Evolutionary conservation across 2,329 filamentous ascomycete species (phyloP), one percentile per base, ranked within the genome.

Genomic region (Ophiocordyceps unilateralis): DNA sequence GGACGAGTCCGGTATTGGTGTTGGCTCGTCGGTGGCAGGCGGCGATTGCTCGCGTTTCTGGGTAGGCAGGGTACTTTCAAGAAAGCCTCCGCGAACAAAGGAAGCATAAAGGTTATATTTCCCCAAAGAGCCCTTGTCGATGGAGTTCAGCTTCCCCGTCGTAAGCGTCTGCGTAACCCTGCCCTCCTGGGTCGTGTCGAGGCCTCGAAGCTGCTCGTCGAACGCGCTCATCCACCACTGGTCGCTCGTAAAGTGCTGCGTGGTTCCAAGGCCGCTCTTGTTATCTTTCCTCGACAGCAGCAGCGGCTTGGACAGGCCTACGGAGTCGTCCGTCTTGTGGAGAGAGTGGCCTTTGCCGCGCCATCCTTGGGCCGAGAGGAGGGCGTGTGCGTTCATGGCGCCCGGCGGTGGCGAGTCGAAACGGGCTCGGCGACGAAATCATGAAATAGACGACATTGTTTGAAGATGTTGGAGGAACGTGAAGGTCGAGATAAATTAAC

Each of bases 191-290:
- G 70, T 68, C 1, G 73, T 77, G 56, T 83, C 81, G 43, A 94
- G 70, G 4, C 81, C 83, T 60, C 91, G 83, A 49, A 95, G 66
- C 44, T 88, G 87, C 58, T 87, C 80, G 61, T 96, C 89, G 51
- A 94, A 95, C 11, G 91, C 91, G 45, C 85, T 81, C 62, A 94
- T 71, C 91, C 91, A 98, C 91, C 91, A 98, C 59, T 94, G 87
- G 57, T 95, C 89, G 51, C 70, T 74, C 20, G 72, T 74, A 48
- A 70, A 70, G 48, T 77, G 72, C 45, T 70, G 68, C 59, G 84
- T 86, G 57, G 83, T 78, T 43, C 89, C 89, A 5, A 96, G 68
- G 21, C 89, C 89, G 43, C 83, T 70, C 23, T 74, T 81, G 59
- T 93, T 83, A 52, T 80, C 72, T 62, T 93, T 93, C 53, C 83